Base-by-base conservation (phyloP, 208 protist genomes). In the Leishmania tropica region DNA sequence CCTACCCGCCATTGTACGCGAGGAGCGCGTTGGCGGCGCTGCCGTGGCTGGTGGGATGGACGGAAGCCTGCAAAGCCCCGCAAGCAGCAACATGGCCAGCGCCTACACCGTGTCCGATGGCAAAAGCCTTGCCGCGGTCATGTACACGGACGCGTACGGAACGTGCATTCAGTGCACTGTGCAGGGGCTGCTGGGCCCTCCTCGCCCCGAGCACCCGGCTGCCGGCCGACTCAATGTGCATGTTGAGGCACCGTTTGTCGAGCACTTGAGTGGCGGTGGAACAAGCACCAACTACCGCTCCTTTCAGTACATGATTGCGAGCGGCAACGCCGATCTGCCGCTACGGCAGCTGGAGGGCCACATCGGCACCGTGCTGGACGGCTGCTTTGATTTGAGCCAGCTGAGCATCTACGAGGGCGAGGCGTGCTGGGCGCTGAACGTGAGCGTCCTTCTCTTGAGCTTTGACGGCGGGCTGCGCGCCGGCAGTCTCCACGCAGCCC, bases 341-440 rank as follows among this genome's bases (percentile, higher is more conserved):
- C 86, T 96, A 74, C 90, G 88, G n/a, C 89, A 94, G 81, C 67
- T 94, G 40, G 93, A 94, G 76, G 88, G 91, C 65, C 96, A 91
- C 81, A 88, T 98, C 5, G 80, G 83, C 42, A 80, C 83, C 3
- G 88, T 92, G 31, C 84, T 98, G 40, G 79, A 84, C 31, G 81
- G 87, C 48, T 93, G 89, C 73, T 64, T 97, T 54, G 90, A 95
- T 71, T 81, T 94, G 24, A 64, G 76, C 6, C 85, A 88, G 84
- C 88, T 96, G 58, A 81, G 54, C 45, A 83, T 97, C n/a, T 73
- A 90, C n/a, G 77, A 74, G 28, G 89, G 91, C 0, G 95, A 95
- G 77, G 95, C 95, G 15, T 96, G 93, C 78, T 98, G 95, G 94
- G 90, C 97, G 67, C 85, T 98, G 35, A 89, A 85, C 31, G 85